Base-by-base conservation (phyloP, 768 basidiomycete genomes). In the Mycena kentingensis region DNA sequence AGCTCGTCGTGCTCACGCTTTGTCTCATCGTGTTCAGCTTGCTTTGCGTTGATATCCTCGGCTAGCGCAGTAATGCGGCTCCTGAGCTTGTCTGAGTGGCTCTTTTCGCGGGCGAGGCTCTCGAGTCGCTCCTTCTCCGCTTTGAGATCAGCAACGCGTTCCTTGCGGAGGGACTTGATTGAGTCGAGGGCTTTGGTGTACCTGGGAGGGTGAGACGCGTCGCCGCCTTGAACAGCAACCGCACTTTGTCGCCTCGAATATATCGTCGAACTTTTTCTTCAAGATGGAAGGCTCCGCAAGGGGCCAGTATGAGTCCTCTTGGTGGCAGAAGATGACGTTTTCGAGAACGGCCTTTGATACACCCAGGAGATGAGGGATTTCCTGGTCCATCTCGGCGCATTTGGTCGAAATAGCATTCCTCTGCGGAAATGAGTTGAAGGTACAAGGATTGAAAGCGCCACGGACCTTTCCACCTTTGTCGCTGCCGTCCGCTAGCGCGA, bases 201-300 rank as follows among this genome's bases (percentile, higher is more conserved):
- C 63, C 95, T 97, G 51, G 0, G 22, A 34, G 12, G 8, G 37
- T 26, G 50, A 43, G 10, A 25, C 31, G 27, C 53, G 2, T n/a
- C n/a, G n/a, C n/a, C n/a, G n/a, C n/a, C n/a, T n/a, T n/a, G n/a
- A n/a, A n/a, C n/a, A n/a, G 26, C 4, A 1, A 35, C 64, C 75
- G 27, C 45, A 90, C 93, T 89, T 88, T 18, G 95, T 98, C 3
- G 97, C 97, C 70, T 99, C 97, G 63, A 99, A 98, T 51, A 99
- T 99, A 63, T 99, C 97, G 63, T 99, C 97, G 55, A 99, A 99
- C 67, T 98, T 98, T 80, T 98, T 98, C 79, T 99, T 99, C 31
- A 99, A 72, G 0, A 84, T 80, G 11, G 90, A 74, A 2, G 96
- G 90, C 61, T 98, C 97, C 0, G 94, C 80, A 21, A 99, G 78